These are phyloP conservation scores for Blepharisma undulans DNA, from an alignment of 169 alveolate genomes.

Conservation along the genomic window DNA sequence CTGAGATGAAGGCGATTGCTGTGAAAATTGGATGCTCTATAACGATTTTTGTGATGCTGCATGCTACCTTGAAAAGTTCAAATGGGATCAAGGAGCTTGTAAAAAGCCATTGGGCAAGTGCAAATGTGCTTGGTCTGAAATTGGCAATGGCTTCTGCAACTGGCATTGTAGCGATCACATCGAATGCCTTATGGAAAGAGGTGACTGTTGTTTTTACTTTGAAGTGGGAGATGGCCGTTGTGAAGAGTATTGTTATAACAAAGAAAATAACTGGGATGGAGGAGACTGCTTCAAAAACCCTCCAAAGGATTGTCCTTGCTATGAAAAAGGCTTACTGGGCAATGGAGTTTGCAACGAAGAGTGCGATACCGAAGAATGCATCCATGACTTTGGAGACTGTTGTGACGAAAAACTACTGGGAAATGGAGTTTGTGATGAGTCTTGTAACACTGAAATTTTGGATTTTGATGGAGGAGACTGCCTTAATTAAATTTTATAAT, in stretches of 20 bases:
- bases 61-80: not conserved
- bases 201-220: slow-evolving; percentile 26
- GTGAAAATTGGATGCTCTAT: slow-evolving; percentile 4
- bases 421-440: not conserved
- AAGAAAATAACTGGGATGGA: not conserved
- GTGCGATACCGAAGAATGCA: not conserved
- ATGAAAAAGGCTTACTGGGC: not conserved
- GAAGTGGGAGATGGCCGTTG: slow-evolving; percentile 6
- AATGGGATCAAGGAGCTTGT: not conserved
- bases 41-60: not conserved
- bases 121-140: not conserved
- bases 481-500: not conserved
- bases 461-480: not conserved
- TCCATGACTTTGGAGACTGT: not conserved
- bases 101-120: not conserved
- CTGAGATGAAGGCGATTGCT: slow-evolving; percentile 4
- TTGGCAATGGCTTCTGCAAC: not conserved
- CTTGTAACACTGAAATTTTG: not conserved
- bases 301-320: not conserved
- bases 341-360: not conserved
- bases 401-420: not conserved
- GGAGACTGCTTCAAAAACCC: slow-evolving; percentile 11
- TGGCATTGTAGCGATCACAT: not conserved
- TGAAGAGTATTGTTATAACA: not conserved
- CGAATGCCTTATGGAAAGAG: not conserved